Evolutionary conservation across 2,329 filamentous ascomycete species (phyloP).

Genomic region (Colletotrichum magnum): DNA sequence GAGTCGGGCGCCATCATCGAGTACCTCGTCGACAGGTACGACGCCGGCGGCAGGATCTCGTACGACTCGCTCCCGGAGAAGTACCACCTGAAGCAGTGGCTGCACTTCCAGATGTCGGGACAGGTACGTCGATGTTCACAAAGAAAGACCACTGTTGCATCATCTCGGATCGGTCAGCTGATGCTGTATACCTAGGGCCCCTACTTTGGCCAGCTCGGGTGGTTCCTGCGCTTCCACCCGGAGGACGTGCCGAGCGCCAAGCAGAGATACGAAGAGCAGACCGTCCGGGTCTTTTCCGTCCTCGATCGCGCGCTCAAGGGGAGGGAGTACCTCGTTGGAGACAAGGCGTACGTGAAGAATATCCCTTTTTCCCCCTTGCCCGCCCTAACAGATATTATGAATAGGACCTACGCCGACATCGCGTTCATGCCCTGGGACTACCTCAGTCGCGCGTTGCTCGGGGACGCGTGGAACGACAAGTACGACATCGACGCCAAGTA

Average conservation of each 20-base stretch:
- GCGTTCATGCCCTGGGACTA: conserved; percentile 50
- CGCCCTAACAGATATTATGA: conserved; percentile 4
- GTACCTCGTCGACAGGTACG: conserved; percentile 49
- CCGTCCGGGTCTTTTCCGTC: conserved; percentile 49
- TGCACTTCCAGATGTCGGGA: conserved; percentile 34
- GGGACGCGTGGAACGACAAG: conserved; percentile 42
- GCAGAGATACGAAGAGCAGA: conserved; percentile 49
- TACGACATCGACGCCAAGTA: conserved; percentile 50
- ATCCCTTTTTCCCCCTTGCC: background rate
- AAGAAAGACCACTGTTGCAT: background rate
- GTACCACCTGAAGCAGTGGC: conserved; percentile 40
- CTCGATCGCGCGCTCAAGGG: conserved; percentile 50
- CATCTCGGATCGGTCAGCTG: background rate
- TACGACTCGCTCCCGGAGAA: conserved; percentile 46
- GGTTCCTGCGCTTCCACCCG: conserved; percentile 51
- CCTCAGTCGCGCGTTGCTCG: conserved; percentile 36
- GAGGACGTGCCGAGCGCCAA: conserved; percentile 49
- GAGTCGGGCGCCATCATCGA: conserved; percentile 50
- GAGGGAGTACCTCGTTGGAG: conserved; percentile 53
- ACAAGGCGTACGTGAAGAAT: conserved; percentile 47
- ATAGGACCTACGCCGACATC: conserved; percentile 50
- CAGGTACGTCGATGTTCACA: conserved; percentile 14
- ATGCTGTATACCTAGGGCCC: conserved; percentile 51
- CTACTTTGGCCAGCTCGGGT: conserved; percentile 58
- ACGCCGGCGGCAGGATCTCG: conserved; percentile 47